Evolutionary conservation across 2,329 filamentous ascomycete species (phyloP).

Genomic region (Neoscytalidium dimidiatum): DNA sequence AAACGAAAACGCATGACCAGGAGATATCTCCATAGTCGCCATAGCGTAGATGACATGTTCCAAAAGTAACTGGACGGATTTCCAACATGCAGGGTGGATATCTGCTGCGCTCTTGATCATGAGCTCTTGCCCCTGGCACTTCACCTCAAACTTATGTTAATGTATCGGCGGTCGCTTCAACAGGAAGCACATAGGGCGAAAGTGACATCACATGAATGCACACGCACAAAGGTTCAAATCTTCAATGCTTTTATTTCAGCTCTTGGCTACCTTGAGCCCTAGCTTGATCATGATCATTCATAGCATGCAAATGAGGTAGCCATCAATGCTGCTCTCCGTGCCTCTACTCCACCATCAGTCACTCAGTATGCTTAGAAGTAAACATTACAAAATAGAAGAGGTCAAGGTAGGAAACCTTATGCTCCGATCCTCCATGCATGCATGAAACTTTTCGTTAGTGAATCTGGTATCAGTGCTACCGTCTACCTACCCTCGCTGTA

Average conservation of each 20-base stretch:
- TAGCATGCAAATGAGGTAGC: neutral
- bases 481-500: neutral
- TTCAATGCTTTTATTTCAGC: neutral
- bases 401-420: neutral
- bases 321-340: neutral
- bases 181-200: too few species aligned
- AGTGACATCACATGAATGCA: too few species aligned
- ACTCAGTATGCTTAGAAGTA: conserved; percentile 2
- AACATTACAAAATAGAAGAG: conserved; percentile 2
- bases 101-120: too few species aligned
- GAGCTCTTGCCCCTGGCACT: too few species aligned
- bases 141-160: too few species aligned
- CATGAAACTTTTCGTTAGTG: conserved; percentile 15
- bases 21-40: too few species aligned
- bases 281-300: neutral
- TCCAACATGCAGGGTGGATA: too few species aligned
- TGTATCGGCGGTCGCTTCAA: too few species aligned
- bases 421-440: neutral
- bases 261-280: neutral
- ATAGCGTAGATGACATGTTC: too few species aligned
- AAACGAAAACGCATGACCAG: too few species aligned
- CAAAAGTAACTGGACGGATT: too few species aligned
- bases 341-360: neutral
- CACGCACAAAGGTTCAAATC: too few species aligned
- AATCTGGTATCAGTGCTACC: conserved; percentile 9